Evolutionary conservation across 1,284 basidiomycete genomes (phyloP), one percentile per base, ranked within the genome.

Genomic region (Sanguinoderma infundibulare): DNA sequence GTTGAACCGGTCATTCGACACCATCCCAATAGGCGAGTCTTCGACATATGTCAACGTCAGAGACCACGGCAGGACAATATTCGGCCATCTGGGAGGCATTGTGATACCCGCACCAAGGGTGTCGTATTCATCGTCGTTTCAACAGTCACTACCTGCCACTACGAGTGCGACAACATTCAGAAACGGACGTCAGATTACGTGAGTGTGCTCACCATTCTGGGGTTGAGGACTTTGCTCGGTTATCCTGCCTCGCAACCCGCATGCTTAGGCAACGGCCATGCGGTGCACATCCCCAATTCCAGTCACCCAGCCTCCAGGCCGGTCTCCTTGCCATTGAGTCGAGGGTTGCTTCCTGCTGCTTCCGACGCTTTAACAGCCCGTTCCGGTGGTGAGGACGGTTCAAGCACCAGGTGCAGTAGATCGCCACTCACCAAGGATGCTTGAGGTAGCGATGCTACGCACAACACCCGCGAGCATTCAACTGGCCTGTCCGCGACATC

Each of bases 151-250:
- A 51, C 50, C 26, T 51, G 17, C 26, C 24, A 52, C n/a, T 34
- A 34, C 20, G 30, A 30, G 47, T 50, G 28, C 20, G 32, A 12
- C 47, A 26, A 26, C 4, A 20, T 49, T 49, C 46, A n/a, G 20
- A n/a, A n/a, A n/a, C 9, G 8, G 30, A 50, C 9, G 17, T 32
- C 24, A 32, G 28, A 6, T 38, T 53, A 40, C 26, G 35, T 6
- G 52, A 40, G 24, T 12, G 38, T 22, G 34, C 52, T 53, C 52
- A 53, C 52, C 50, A 15, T 30, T 49, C 46, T 49, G 46, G 46
- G 46, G 46, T 49, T 28, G 38, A 14, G 22, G 24, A 17, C 22
- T 10, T 44, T 44, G 22, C 12, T 12, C 42, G 22, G 42, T 44
- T 22, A 6, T 44, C 28, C 26, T 47, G 15, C 15, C 15, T 14